Percentiles rank a stretch among this genome's conserved stretches.
Conservation (phyloP, 352 stramenopile genomes). For the Elongisporangium undulatum region DNA sequence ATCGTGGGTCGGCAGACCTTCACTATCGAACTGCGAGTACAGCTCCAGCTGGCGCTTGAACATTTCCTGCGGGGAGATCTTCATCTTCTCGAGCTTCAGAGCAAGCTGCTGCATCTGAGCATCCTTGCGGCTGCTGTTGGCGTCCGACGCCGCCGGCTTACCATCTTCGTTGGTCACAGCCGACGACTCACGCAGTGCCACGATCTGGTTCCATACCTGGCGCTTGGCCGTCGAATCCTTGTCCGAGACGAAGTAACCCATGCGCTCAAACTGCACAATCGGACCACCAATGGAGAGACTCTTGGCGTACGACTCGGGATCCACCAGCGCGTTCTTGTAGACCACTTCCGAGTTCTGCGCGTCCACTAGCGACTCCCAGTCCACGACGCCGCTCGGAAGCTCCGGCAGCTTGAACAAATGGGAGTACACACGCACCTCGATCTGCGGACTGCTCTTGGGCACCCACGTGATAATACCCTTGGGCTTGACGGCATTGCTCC, state of each 20-base stretch:
- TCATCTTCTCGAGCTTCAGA: slow-evolving; percentile 93
- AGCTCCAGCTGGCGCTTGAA: slow-evolving; percentile 66
- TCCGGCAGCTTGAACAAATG: slow-evolving; percentile 95
- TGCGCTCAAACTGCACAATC: slow-evolving; percentile 96
- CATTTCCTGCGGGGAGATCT: slow-evolving; percentile 80
- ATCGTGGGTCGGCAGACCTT: slow-evolving; percentile 77
- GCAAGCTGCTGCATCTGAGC: slow-evolving; percentile 80
- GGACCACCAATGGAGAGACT: slow-evolving; percentile 37
- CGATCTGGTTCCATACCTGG: slow-evolving; percentile 97
- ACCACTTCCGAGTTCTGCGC: slow-evolving; percentile 78
- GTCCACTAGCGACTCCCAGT: slow-evolving; percentile 86
- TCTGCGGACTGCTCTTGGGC: slow-evolving; percentile 58
- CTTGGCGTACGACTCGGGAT: slow-evolving; percentile 60
- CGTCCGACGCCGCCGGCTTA: slow-evolving; percentile 10
- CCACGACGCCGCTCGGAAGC: slow-evolving; percentile 48
- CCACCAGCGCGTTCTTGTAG: slow-evolving; percentile 87
- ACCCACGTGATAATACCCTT: slow-evolving; percentile 98
- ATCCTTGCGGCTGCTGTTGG: slow-evolving; percentile 73
- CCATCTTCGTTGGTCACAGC: slow-evolving; percentile 29
- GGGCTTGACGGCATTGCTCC: slow-evolving; percentile 78
- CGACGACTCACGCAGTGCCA: slow-evolving; percentile 90
- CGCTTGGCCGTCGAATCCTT: slow-evolving; percentile 89
- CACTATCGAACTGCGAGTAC: slow-evolving; percentile 67
- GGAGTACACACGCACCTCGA: slow-evolving; percentile 96
- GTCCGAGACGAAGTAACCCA: slow-evolving; percentile 98